phyloP scores from a whole-genome alignment of 2,329 filamentous ascomycete genomes.

The Venturia oleaginea region DNA sequence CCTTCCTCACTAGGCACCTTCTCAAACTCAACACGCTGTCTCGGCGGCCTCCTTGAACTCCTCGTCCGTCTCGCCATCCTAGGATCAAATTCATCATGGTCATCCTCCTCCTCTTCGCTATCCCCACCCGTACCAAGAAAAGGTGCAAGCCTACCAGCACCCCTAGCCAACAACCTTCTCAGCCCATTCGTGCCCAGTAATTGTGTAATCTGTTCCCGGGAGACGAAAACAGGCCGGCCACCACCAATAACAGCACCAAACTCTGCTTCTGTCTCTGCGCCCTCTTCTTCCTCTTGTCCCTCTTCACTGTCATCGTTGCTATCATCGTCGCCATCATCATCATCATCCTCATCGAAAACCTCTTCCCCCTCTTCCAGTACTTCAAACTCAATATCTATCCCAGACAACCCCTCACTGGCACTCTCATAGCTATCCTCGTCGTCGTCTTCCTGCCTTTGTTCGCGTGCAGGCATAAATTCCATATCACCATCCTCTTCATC shows the following conservation, averaged over 20 bases:
- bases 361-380: constrained; percentile 17
- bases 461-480: constrained; percentile 9
- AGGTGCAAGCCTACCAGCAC: constrained; percentile 43
- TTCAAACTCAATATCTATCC: constrained; percentile 8
- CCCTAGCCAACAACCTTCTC: constrained; percentile 20
- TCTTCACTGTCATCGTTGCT: constrained; percentile 32
- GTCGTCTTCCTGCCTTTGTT: background rate
- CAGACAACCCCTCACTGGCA: constrained; percentile 5
- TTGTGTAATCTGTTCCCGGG: background rate
- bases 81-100: constrained; percentile 15
- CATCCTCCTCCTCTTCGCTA: constrained; percentile 11
- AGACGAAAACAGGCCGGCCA: background rate
- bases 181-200: background rate
- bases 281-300: constrained; percentile 25
- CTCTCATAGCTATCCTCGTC: constrained; percentile 9
- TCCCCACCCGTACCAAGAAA: constrained; percentile 33
- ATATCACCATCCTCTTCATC: constrained; percentile 12
- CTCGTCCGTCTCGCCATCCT: constrained; percentile 25
- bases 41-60: constrained; percentile 21
- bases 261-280: constrained; percentile 26
- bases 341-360: constrained; percentile 34
- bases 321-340: constrained; percentile 35
- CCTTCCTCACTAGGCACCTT: constrained; percentile 75
- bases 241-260: constrained; percentile 12
- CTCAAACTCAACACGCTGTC: constrained; percentile 46